Conservation (phyloP, 1,284 basidiomycete genomes). For the Trichosporon faecale region DNA sequence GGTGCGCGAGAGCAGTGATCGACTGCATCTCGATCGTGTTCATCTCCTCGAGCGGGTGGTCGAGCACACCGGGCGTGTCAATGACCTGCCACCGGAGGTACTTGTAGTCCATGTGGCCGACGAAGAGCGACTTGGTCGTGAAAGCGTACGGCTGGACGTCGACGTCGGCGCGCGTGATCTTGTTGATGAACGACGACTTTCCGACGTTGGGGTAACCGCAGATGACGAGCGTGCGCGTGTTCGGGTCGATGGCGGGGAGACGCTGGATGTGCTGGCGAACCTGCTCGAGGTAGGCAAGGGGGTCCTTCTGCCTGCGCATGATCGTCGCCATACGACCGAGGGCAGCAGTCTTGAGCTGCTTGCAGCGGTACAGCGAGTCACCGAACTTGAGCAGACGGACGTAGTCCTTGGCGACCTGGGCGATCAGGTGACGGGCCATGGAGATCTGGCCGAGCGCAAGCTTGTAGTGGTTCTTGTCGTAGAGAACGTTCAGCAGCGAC, state of each 20-base stretch:
- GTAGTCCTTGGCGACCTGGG: slow-evolving; percentile 93
- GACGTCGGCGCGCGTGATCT: slow-evolving; percentile 93
- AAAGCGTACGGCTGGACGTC: slow-evolving; percentile 98
- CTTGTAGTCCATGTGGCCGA: slow-evolving; percentile 95
- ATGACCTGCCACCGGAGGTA: slow-evolving; percentile 98
- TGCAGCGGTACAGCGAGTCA: slow-evolving; percentile 91
- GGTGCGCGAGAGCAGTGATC: slow-evolving; percentile 89
- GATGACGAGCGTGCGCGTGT: slow-evolving; percentile 90
- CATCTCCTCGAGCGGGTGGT: slow-evolving; percentile 93
- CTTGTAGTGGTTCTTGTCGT: slow-evolving; percentile 99
- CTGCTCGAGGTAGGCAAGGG: slow-evolving; percentile 92
- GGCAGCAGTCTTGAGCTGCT: slow-evolving; percentile 91
- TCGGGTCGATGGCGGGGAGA: slow-evolving; percentile 88
- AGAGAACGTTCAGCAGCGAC: slow-evolving; percentile 90
- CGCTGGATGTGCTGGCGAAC: slow-evolving; percentile 95
- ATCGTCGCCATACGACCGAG: slow-evolving; percentile 96
- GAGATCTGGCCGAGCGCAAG: slow-evolving; percentile 91
- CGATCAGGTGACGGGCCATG: slow-evolving; percentile 87
- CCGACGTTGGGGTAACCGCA: slow-evolving; percentile 98
- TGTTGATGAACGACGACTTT: slow-evolving; percentile 97
- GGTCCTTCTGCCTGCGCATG: slow-evolving; percentile 95
- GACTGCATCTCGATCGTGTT: slow-evolving; percentile 99
- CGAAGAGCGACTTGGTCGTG: slow-evolving; percentile 93
- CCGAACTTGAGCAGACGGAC: slow-evolving; percentile 92
- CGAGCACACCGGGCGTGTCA: slow-evolving; percentile 85